A percentile compares a stretch with the other conserved stretches of the same genome.
These are phyloP conservation scores for Infundibulicybe gibba DNA, from an alignment of 768 basidiomycete species.

Conservation along the genomic window DNA sequence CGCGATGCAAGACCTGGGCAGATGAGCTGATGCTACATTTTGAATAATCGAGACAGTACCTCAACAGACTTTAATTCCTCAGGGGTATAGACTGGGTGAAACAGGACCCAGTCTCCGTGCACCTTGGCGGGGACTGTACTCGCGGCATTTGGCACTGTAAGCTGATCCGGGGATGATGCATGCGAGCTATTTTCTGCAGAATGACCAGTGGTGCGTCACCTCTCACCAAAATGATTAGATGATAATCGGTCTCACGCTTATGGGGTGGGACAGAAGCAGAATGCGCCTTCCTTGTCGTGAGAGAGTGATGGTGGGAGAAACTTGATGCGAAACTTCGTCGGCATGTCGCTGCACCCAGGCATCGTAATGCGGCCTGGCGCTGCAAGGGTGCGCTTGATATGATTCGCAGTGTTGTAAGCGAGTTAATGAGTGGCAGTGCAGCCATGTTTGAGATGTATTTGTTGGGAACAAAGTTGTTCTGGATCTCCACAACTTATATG, in stretches of 20 bases:
- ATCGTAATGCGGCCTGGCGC: too few relatives aligned
- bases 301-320: not conserved
- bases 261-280: conserved; percentile 14
- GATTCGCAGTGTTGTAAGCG: too few relatives aligned
- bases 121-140: conserved; percentile 53
- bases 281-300: conserved; percentile 13
- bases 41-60: conserved; percentile 29
- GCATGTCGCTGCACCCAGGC: too few relatives aligned
- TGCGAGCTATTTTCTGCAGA: not conserved
- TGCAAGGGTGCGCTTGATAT: too few relatives aligned
- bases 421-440: too few relatives aligned
- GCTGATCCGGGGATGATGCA: conserved; percentile 9
- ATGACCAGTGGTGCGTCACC: not conserved
- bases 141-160: conserved; percentile 42
- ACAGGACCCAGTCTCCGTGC: conserved; percentile 85
- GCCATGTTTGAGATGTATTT: too few relatives aligned
- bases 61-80: conserved; percentile 72
- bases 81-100: conserved; percentile 86
- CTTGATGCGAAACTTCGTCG: too few relatives aligned
- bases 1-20: conserved; percentile 62
- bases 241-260: conserved; percentile 10
- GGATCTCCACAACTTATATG: too few relatives aligned
- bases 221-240: not conserved
- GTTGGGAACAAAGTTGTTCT: too few relatives aligned
- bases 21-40: not conserved